These are phyloP conservation scores for Podaxis pistillaris DNA, from an alignment of 768 basidiomycete genomes.

Conservation along the genomic window DNA sequence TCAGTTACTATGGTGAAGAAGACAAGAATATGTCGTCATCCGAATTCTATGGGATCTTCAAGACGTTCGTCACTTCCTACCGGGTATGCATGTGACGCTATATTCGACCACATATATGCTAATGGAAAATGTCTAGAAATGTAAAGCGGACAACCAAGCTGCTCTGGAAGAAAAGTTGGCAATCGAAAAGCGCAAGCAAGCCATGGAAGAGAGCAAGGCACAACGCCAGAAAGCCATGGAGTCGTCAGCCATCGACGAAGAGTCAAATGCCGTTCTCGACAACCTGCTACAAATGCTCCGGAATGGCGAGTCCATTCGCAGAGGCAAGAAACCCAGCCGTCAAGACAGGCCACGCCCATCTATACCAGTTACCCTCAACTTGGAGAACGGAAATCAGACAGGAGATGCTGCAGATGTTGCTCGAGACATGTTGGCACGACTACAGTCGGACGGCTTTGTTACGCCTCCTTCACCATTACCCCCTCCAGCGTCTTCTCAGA, in stretches of 20 bases:
- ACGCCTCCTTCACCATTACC: slow-evolving; percentile 50
- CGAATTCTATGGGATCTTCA: slow-evolving; percentile 97
- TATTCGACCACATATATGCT: not conserved
- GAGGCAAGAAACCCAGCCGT: slow-evolving; percentile 49
- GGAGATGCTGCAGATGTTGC: slow-evolving; percentile 60
- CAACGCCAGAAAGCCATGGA: slow-evolving; percentile 50
- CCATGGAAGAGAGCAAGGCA: slow-evolving; percentile 60
- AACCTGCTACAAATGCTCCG: slow-evolving; percentile 68
- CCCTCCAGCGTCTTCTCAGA: slow-evolving; percentile 34
- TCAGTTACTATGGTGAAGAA: slow-evolving; percentile 93
- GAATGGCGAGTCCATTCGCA: slow-evolving; percentile 65
- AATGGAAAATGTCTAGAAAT: slow-evolving; percentile 61
- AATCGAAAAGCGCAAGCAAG: slow-evolving; percentile 65
- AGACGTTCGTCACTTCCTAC: slow-evolving; percentile 95
- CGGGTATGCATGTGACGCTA: slow-evolving; percentile 44
- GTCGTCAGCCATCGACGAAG: slow-evolving; percentile 37
- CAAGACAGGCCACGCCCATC: slow-evolving; percentile 27
- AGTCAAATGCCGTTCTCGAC: slow-evolving; percentile 64
- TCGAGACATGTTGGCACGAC: slow-evolving; percentile 70
- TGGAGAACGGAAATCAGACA: slow-evolving; percentile 31
- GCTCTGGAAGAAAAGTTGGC: slow-evolving; percentile 69
- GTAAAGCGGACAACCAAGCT: slow-evolving; percentile 75
- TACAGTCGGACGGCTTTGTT: slow-evolving; percentile 71
- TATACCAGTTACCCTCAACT: slow-evolving; percentile 31
- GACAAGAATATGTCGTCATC: slow-evolving; percentile 80